A percentile compares a stretch with the other conserved stretches of the same genome.
phyloP scores from a whole-genome alignment of 2,329 filamentous ascomycete species.

The Fusarium circinatum region DNA sequence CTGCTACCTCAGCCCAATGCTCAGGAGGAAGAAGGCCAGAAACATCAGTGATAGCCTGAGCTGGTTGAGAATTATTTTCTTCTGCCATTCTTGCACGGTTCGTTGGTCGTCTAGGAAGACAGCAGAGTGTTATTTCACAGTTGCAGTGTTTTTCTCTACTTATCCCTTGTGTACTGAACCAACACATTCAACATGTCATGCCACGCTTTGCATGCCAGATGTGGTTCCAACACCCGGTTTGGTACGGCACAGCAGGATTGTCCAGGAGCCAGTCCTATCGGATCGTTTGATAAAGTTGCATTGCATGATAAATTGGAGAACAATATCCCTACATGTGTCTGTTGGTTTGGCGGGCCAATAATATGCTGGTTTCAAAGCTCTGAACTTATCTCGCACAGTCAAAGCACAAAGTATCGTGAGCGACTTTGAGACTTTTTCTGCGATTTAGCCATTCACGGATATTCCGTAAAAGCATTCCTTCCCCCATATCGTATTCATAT shows the following conservation, averaged over 20 bases:
- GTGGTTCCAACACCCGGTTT: neutral
- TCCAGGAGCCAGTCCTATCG: neutral
- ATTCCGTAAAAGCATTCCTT: neutral
- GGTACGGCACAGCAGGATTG: neutral
- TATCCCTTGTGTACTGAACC: neutral
- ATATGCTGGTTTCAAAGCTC: neutral
- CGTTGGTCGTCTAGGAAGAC: neutral
- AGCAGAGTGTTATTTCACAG: neutral
- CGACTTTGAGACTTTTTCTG: neutral
- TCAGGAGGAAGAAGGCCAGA: slow-evolving; percentile 22
- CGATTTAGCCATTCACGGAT: neutral
- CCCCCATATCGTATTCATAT: neutral
- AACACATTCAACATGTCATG: neutral
- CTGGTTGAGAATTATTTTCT: neutral
- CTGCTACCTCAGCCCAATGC: slow-evolving; percentile 28
- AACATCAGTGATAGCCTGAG: neutral
- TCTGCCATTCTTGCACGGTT: neutral
- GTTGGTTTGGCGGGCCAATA: neutral
- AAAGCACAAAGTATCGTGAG: no score
- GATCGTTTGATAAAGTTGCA: neutral
- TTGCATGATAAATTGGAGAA: neutral
- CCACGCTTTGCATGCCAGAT: neutral
- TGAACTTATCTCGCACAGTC: accelerated
- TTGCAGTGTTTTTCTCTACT: neutral
- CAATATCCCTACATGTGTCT: neutral